Conservation (phyloP, 2,329 filamentous ascomycete species). For the Purpureocillium takamizusanense region DNA sequence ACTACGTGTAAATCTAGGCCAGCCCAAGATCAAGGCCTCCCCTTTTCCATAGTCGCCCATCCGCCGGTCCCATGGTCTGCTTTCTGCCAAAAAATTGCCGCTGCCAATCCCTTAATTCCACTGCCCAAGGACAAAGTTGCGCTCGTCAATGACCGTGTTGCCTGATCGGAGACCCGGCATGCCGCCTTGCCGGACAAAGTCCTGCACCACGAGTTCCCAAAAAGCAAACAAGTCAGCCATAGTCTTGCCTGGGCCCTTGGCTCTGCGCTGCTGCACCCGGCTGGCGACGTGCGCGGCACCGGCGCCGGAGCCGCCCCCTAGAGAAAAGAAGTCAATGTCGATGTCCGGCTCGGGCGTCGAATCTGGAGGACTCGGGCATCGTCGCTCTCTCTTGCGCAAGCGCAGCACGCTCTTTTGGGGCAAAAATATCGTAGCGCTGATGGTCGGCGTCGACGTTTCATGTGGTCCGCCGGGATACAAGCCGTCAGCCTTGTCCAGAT, state of each 20-base stretch:
- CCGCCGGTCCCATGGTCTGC: neutral
- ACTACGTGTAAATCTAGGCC: too few species aligned
- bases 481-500: slow-evolving; percentile 37
- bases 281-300: neutral
- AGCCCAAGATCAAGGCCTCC: neutral
- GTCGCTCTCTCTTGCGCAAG: slow-evolving; percentile 28
- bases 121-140: slow-evolving; percentile 19
- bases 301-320: neutral
- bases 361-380: slow-evolving; percentile 12
- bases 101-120: neutral
- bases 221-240: slow-evolving; percentile 21
- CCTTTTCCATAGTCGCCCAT: neutral
- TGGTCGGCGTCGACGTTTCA: slow-evolving; percentile 42
- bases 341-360: slow-evolving; percentile 15
- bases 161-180: slow-evolving; percentile 24
- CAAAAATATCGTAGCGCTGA: slow-evolving; percentile 44
- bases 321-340: neutral
- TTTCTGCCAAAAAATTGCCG: neutral
- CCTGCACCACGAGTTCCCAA: slow-evolving; percentile 28
- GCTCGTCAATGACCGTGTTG: slow-evolving; percentile 28
- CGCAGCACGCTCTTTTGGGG: slow-evolving; percentile 41
- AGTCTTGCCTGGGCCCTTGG: slow-evolving; percentile 5
- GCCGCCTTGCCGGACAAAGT: slow-evolving; percentile 26
- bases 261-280: neutral
- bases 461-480: slow-evolving; percentile 38